phyloP scores from a whole-genome alignment of 2,329 filamentous ascomycete genomes.

The Thielaviopsis punctulata region DNA sequence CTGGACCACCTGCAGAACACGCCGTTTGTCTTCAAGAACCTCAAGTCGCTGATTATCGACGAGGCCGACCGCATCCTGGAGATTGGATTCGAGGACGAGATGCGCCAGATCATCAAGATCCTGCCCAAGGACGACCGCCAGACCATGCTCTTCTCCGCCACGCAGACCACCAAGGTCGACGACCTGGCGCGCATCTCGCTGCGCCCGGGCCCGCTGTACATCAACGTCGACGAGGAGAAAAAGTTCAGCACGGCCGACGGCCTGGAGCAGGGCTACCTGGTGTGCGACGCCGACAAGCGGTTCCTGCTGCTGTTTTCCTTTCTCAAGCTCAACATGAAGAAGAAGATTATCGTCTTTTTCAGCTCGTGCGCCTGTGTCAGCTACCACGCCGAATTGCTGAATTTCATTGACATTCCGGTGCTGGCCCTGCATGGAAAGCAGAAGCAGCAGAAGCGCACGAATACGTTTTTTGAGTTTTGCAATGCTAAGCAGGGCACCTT shows the following conservation, averaged over 20 bases:
- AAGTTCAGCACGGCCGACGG: conserved; percentile 85
- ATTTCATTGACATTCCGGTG: conserved; percentile 90
- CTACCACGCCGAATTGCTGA: conserved; percentile 87
- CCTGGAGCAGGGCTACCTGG: conserved; percentile 86
- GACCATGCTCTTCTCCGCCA: conserved; percentile 97
- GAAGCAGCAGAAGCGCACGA: conserved; percentile 98
- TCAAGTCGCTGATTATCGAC: conserved; percentile 84
- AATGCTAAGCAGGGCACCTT: conserved; percentile 64
- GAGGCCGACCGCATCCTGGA: conserved; percentile 94
- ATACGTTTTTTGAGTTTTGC: conserved; percentile 92
- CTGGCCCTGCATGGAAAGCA: conserved; percentile 84
- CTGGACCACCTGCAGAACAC: conserved; percentile 93
- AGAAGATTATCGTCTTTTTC: conserved; percentile 97
- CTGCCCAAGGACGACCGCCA: conserved; percentile 73
- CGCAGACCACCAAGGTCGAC: conserved; percentile 96
- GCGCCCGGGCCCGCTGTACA: conserved; percentile 77
- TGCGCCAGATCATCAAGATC: conserved; percentile 91
- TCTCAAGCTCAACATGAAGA: conserved; percentile 70
- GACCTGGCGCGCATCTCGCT: conserved; percentile 90
- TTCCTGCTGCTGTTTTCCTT: conserved; percentile 92
- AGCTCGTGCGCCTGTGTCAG: conserved; percentile 85
- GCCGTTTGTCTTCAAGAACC: conserved; percentile 79
- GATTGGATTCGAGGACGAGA: conserved; percentile 96
- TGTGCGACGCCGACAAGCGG: conserved; percentile 84
- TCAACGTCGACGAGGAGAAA: conserved; percentile 86